Conservation (phyloP, 192 early-diverging fungal genomes). For the Podila epicladia region DNA sequence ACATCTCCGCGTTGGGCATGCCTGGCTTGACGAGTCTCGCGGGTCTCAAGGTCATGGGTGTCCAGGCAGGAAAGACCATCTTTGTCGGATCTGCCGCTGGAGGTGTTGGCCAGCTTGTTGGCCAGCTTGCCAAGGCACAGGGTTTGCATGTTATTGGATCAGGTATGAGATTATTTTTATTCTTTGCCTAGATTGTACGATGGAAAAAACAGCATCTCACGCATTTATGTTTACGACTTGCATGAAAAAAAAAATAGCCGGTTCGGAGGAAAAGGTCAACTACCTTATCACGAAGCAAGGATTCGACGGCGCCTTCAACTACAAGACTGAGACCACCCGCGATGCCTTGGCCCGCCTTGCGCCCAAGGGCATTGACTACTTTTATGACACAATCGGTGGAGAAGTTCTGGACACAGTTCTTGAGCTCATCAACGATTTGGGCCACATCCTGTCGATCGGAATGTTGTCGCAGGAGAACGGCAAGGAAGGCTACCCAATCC, state of each 20-base stretch:
- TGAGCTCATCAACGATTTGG: conserved; percentile 65
- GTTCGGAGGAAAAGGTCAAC: conserved; percentile 88
- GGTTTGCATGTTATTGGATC: conserved; percentile 85
- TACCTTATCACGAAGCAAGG: conserved; percentile 70
- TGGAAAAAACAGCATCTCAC: too few relatives aligned
- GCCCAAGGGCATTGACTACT: conserved; percentile 85
- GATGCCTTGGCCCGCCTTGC: conserved; percentile 59
- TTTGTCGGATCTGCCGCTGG: conserved; percentile 84
- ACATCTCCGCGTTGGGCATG: conserved; percentile 64
- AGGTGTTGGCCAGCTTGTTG: conserved; percentile 77
- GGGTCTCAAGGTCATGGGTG: conserved; percentile 71
- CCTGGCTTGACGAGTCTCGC: conserved; percentile 57
- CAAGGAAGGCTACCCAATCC: conserved; percentile 63
- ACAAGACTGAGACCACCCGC: conserved; percentile 71
- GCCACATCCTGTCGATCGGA: conserved; percentile 74
- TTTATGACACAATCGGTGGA: conserved; percentile 86
- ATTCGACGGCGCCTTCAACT: conserved; percentile 92
- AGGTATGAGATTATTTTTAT: too few relatives aligned
- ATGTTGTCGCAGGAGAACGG: conserved; percentile 82
- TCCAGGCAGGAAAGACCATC: conserved; percentile 85
- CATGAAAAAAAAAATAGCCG: conserved; percentile 50
- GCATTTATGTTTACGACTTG: too few relatives aligned
- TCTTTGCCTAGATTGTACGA: too few relatives aligned
- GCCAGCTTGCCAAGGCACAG: conserved; percentile 81
- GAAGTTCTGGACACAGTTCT: conserved; percentile 78